Base-by-base conservation (phyloP, 306 rosid species). In the Spatholobus suberectus region DNA sequence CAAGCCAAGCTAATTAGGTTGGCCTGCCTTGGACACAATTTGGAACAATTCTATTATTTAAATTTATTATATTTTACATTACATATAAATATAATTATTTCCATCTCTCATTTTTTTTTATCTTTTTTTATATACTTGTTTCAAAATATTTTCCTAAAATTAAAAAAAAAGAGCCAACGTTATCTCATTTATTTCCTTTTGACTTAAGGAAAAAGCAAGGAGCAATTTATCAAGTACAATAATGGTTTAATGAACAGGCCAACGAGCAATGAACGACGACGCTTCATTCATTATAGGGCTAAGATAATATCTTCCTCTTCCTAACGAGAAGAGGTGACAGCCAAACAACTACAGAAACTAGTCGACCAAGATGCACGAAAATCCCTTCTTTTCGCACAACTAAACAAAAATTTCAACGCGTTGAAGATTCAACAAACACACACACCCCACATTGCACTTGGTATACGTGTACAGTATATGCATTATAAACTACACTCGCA, bases 401-500 rank as follows among this genome's bases (percentile, higher is more conserved):
- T 2, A 14, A 35, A 35, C 58, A 47, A 71, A 46, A 5, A 10
- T 4, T 4, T 21, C 79, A 55, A 55, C 5, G 54, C 38, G 24
- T 75, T 24, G 69, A 57, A 75, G 17, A 37, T 55, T 75, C 68
- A 18, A 75, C 44, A 0, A 26, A 18, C 49, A 5, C 9, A 57
- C 61, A n/a, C 77, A 6, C 17, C 8, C 1, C 32, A 29, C 32
- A 29, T 29, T 29, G 1, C 73, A 51, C 3, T n/a, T n/a, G n/a
- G n/a, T n/a, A 44, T 49, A 12, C n/a, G 12, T n/a, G 23, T 65
- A n/a, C 17, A 0, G 2, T 7, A 18, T 18, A n/a, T 61, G 43
- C 77, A 46, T 34, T 51, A 47, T 57, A 75, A 61, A 23, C 80
- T 73, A 63, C 79, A 6, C 75, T 65, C 43, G 4, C 74, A 34